A percentile compares a stretch with the other conserved stretches of the same genome.
Evolutionary conservation across 1,139 yeast genomes (phyloP).

Genomic region (Yamadazyma friedrichii): DNA sequence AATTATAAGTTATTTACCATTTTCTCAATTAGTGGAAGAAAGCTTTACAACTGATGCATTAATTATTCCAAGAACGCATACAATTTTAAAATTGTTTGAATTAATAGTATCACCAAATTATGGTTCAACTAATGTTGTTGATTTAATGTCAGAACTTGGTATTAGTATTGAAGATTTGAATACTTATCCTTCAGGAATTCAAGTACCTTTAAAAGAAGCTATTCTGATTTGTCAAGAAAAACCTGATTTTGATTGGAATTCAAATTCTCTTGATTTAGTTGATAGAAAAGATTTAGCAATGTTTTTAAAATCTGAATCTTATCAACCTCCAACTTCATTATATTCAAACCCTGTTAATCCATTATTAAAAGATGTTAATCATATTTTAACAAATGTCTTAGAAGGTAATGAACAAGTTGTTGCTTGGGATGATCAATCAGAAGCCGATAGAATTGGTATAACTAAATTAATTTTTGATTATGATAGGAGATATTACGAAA

Average conservation of each 20-base stretch:
- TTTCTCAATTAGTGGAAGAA: slow-evolving; percentile 68
- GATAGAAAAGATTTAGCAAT: slow-evolving; percentile 65
- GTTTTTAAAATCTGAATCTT: slow-evolving; percentile 21
- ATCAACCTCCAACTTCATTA: slow-evolving; percentile 19
- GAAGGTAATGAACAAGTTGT: slow-evolving; percentile 48
- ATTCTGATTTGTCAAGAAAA: slow-evolving; percentile 56
- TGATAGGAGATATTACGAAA: slow-evolving; percentile 80
- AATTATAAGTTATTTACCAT: slow-evolving; percentile 58
- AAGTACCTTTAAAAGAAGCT: slow-evolving; percentile 63
- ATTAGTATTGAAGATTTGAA: slow-evolving; percentile 56
- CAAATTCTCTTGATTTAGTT: slow-evolving; percentile 54
- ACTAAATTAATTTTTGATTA: slow-evolving; percentile 70
- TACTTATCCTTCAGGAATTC: slow-evolving; percentile 71
- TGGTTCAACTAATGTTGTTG: slow-evolving; percentile 53
- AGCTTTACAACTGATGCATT: slow-evolving; percentile 57
- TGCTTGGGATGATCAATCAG: slow-evolving; percentile 69
- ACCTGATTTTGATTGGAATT: slow-evolving; percentile 51
- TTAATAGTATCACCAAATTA: slow-evolving; percentile 55
- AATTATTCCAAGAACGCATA: slow-evolving; percentile 65
- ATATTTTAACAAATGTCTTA: slow-evolving; percentile 44
- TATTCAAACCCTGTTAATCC: slow-evolving; percentile 14
- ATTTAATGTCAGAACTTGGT: slow-evolving; percentile 55
- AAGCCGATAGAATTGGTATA: slow-evolving; percentile 63
- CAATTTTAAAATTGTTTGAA: slow-evolving; percentile 59
- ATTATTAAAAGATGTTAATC: slow-evolving; percentile 42